Evolutionary conservation across 2,329 filamentous ascomycete genomes (phyloP).

Genomic region (Knoxdaviesia capensis): DNA sequence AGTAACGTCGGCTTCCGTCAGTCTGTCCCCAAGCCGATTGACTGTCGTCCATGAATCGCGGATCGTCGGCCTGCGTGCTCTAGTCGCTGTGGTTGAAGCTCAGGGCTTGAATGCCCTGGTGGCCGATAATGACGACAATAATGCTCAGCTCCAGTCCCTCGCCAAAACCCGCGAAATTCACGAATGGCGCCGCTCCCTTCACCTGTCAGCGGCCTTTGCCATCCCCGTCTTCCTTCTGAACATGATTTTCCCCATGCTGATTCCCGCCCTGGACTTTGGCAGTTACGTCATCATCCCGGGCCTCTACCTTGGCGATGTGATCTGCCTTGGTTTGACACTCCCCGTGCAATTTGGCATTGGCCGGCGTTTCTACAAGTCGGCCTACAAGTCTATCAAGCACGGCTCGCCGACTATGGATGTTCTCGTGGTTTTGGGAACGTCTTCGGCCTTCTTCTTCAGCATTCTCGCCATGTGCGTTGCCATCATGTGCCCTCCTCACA

Average conservation of each 20-base stretch:
- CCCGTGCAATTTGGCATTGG: slow-evolving; percentile 95
- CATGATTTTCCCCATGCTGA: slow-evolving; percentile 84
- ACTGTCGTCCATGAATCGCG: slow-evolving; percentile 53
- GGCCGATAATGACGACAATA: slow-evolving; percentile 84
- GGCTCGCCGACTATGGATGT: slow-evolving; percentile 95
- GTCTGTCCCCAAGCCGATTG: slow-evolving; percentile 52
- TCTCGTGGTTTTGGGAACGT: slow-evolving; percentile 80
- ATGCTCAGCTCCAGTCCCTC: slow-evolving; percentile 85
- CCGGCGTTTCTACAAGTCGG: slow-evolving; percentile 78
- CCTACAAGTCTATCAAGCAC: slow-evolving; percentile 85
- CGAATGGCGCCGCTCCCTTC: slow-evolving; percentile 74
- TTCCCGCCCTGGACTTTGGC: slow-evolving; percentile 61
- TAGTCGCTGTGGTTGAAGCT: slow-evolving; percentile 70
- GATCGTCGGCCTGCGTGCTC: slow-evolving; percentile 54
- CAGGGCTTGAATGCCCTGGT: slow-evolving; percentile 75
- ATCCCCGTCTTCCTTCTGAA: slow-evolving; percentile 78
- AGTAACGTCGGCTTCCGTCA: slow-evolving; percentile 53
- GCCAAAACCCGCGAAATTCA: slow-evolving; percentile 93
- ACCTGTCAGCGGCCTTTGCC: slow-evolving; percentile 59
- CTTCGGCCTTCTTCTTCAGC: slow-evolving; percentile 92
- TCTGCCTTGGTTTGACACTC: slow-evolving; percentile 69
- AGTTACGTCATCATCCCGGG: slow-evolving; percentile 45
- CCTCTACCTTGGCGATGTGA: slow-evolving; percentile 69
- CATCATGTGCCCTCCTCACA: slow-evolving; percentile 52
- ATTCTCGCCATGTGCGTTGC: slow-evolving; percentile 72